These are phyloP conservation scores for Curvularia lunata DNA, from an alignment of 2,329 filamentous ascomycete species.

Conservation along the genomic window DNA sequence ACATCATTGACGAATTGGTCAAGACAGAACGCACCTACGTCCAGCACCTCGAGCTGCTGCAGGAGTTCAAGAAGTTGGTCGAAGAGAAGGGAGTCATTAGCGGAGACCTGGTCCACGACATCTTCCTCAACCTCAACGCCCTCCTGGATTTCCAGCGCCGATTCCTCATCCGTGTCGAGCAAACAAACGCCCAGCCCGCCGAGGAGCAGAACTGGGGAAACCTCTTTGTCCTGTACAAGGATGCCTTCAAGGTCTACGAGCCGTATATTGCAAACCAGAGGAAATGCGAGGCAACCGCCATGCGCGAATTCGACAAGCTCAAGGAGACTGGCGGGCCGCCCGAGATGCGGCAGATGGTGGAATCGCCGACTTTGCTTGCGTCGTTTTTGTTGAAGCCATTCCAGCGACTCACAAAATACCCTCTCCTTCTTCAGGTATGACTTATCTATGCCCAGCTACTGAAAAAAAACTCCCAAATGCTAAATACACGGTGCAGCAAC, in stretches of 20 bases:
- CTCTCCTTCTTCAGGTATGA: conserved; percentile 79
- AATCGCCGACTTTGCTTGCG: conserved; percentile 84
- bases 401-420: conserved; percentile 94
- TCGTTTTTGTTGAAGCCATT: conserved; percentile 96
- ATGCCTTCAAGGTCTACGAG: conserved; percentile 90
- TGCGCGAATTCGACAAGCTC: conserved; percentile 86
- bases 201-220: conserved; percentile 89
- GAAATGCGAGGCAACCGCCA: conserved; percentile 84
- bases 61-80: conserved; percentile 87
- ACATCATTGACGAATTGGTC: conserved; percentile 89
- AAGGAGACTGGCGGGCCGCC: conserved; percentile 70
- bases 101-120: conserved; percentile 89
- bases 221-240: conserved; percentile 84
- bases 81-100: conserved; percentile 87
- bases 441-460: not conserved
- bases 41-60: conserved; percentile 91
- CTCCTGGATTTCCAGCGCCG: conserved; percentile 94
- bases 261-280: conserved; percentile 97
- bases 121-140: conserved; percentile 94
- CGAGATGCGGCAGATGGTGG: conserved; percentile 73
- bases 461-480: conserved; percentile 10
- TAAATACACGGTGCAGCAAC: conserved; percentile 63
- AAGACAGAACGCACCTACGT: conserved; percentile 98
- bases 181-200: conserved; percentile 83
- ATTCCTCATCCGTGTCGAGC: conserved; percentile 94